A percentile compares a stretch with the other conserved stretches of the same genome.
Evolutionary conservation across 208 protist genomes (phyloP).

Genomic region (Strigomonas galati): DNA sequence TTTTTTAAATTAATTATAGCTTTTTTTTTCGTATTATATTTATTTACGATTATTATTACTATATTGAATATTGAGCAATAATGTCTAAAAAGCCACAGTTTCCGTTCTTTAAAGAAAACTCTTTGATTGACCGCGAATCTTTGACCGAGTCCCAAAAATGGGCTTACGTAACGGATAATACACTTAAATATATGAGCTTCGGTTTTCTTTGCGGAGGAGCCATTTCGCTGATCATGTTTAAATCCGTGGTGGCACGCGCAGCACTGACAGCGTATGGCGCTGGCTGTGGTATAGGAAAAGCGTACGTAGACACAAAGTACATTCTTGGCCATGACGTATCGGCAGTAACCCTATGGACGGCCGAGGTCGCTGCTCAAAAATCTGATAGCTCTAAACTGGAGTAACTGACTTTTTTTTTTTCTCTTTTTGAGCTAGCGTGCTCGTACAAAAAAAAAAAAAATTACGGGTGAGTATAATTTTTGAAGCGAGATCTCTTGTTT

Average conservation of each 20-base stretch:
- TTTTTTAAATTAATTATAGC: background rate
- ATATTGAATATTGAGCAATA: background rate
- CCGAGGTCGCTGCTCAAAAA: slow-evolving; percentile 33
- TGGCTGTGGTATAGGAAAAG: slow-evolving; percentile 77
- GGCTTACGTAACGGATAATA: slow-evolving; percentile 75
- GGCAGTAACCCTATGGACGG: slow-evolving; percentile 63
- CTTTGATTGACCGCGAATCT: slow-evolving; percentile 35
- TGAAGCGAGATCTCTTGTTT: background rate
- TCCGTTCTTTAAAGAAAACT: slow-evolving; percentile 12
- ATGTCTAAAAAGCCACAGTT: background rate
- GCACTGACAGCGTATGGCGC: slow-evolving; percentile 61
- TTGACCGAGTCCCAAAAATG: slow-evolving; percentile 80
- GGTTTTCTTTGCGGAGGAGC: slow-evolving; percentile 67
- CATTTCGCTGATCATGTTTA: slow-evolving; percentile 61
- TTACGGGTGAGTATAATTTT: background rate
- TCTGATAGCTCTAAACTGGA: slow-evolving; percentile 11
- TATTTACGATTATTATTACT: no score
- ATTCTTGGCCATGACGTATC: slow-evolving; percentile 77
- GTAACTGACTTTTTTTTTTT: background rate
- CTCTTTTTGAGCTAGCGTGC: background rate
- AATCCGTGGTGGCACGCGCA: slow-evolving; percentile 47
- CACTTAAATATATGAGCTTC: slow-evolving; percentile 67
- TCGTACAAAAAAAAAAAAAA: slow-evolving; percentile 1
- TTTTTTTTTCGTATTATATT: background rate
- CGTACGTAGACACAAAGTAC: slow-evolving; percentile 85